Percentiles rank a stretch among this genome's conserved stretches.
These are phyloP conservation scores for Fusarium floridanum DNA, from an alignment of 2,329 filamentous ascomycete species.

Conservation along the genomic window DNA sequence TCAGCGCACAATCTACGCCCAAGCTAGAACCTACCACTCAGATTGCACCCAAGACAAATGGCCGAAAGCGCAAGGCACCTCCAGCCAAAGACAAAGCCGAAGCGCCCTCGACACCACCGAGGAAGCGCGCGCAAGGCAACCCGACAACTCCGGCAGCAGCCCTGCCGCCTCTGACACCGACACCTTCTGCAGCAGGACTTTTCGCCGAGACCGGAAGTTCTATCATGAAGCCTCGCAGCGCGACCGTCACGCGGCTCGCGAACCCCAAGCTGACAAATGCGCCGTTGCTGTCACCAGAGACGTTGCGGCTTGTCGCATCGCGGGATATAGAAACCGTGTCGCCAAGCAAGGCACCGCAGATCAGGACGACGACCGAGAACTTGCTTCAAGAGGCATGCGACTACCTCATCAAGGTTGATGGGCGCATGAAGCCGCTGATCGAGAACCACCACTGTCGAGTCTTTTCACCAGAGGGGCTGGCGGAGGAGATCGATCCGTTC, in stretches of 20 bases:
- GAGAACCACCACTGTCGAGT: conserved; percentile 81
- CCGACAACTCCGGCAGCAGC: conserved; percentile 33
- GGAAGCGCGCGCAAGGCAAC: conserved; percentile 46
- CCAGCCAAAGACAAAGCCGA: conserved; percentile 38
- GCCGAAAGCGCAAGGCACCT: conserved; percentile 53
- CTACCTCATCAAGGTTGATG: conserved; percentile 80
- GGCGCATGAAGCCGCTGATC: conserved; percentile 78
- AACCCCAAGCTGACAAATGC: conserved; percentile 77
- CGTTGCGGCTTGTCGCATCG: conserved; percentile 71
- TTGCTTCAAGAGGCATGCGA: conserved; percentile 81
- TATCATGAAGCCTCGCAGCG: conserved; percentile 55
- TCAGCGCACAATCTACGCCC: conserved; percentile 48
- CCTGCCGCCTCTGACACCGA: conserved; percentile 60
- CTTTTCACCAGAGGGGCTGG: conserved; percentile 85
- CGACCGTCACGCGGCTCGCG: conserved; percentile 67
- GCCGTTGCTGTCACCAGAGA: conserved; percentile 77
- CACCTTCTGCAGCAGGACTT: conserved; percentile 58
- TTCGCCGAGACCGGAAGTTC: conserved; percentile 51
- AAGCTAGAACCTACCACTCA: conserved; percentile 36
- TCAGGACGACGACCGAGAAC: conserved; percentile 72
- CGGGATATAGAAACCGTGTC: conserved; percentile 60
- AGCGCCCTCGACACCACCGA: conserved; percentile 49
- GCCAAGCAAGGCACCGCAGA: conserved; percentile 56
- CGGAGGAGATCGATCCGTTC: conserved; percentile 90
- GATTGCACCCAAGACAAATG: conserved; percentile 33